Evolutionary conservation across 306 rosid species (phyloP), one percentile per base, ranked within the genome.

Genomic region (Cucumis hystrix): DNA sequence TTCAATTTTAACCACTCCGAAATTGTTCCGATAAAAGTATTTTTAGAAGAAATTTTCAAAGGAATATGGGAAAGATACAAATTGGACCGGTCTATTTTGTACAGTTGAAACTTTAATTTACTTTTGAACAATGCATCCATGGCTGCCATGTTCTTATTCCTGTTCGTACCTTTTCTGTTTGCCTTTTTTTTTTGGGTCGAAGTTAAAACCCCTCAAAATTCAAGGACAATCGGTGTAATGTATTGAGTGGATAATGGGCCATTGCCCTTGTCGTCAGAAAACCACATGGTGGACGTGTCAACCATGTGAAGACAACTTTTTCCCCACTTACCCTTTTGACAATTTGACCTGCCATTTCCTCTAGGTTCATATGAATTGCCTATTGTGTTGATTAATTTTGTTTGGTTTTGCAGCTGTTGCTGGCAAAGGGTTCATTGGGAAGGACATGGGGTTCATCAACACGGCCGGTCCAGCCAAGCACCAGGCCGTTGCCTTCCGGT

Each of bases 351-450:
- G 30, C 33, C 35, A 20, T 43, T 43, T 68, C 35, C 28, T 21
- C 35, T 68, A n/a, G n/a, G 35, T 69, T 23, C 54, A 58, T 60
- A 17, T 60, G 18, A 60, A 60, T 60, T 25, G 66, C 9, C 10
- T 25, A 1, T 60, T 60, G 65, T 60, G 57, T 52, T 63, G 7
- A 64, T 64, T 23, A 37, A 9, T 40, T 21, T 43, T 69, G 52
- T 81, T 77, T 64, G 76, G 62, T 62, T 30, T 37, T 61, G 76
- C 91, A 95, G 98, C 92, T 61, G 97, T 86, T 20, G 82, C 77
- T 2, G 98, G 98, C 8, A 91, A 66, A 79, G 97, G 97, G 23
- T 92, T 95, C 85, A 89, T 95, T 23, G 97, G 92, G n/a, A 95
- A 72, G 78, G 92, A 88, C 80, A 89, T 92, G 14, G 88, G 87